Percentiles rank a stretch among this genome's conserved stretches.
phyloP scores from a whole-genome alignment of 345 rosid species.

The Pugionium cornutum region DNA sequence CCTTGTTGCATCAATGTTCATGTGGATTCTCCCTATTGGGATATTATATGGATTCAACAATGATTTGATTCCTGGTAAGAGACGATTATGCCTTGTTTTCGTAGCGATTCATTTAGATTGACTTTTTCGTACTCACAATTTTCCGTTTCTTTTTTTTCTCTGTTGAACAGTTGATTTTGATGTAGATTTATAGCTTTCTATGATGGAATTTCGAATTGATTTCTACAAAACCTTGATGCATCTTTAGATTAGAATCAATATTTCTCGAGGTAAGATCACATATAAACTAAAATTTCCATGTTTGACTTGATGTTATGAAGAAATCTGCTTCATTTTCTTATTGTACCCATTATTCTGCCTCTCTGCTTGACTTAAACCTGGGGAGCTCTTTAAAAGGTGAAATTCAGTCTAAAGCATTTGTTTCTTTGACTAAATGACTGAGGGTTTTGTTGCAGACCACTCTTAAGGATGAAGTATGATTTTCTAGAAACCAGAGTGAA shows the following conservation, averaged over 20 bases:
- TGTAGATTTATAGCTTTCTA: neutral
- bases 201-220: constrained; percentile 1
- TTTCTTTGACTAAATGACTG: neutral
- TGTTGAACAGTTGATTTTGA: constrained; percentile 8
- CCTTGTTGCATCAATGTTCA: constrained; percentile 68
- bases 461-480: neutral
- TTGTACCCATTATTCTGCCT: neutral
- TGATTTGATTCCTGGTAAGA: constrained; percentile 73
- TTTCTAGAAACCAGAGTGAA: neutral
- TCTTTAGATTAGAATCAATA: neutral
- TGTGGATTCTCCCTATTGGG: constrained; percentile 82
- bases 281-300: neutral
- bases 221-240: neutral
- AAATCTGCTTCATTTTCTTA: neutral
- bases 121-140: constrained; percentile 8
- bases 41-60: constrained; percentile 73
- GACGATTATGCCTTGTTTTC: neutral
- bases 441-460: neutral
- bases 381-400: neutral
- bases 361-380: neutral
- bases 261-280: neutral
- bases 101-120: neutral
- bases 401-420: too few species aligned
- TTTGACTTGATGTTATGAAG: constrained; percentile 13
- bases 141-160: neutral